Percentiles rank a stretch among this genome's conserved stretches.
phyloP scores from a whole-genome alignment of 2,329 filamentous ascomycete species.

The Talaromyces amestolkiae region DNA sequence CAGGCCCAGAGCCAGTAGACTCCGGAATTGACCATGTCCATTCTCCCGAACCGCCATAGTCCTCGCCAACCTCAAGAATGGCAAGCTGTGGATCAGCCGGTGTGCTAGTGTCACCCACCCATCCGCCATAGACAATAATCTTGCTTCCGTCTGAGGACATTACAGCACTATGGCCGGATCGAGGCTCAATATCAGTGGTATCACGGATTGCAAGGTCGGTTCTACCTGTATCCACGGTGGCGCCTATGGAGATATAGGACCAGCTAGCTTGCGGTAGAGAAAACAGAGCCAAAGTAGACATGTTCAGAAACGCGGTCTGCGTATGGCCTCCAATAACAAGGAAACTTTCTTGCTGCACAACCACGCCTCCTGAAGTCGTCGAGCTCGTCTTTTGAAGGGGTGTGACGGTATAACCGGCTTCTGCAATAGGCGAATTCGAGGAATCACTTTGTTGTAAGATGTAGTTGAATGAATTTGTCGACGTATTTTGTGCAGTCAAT shows the following conservation, averaged over 20 bases:
- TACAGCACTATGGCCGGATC: slow-evolving; percentile 85
- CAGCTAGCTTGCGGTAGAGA: slow-evolving; percentile 82
- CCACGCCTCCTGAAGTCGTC: slow-evolving; percentile 59
- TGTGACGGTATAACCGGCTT: slow-evolving; percentile 85
- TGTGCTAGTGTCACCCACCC: slow-evolving; percentile 77
- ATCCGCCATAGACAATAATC: slow-evolving; percentile 82
- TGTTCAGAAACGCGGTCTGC: slow-evolving; percentile 80
- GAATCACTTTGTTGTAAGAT: slow-evolving; percentile 47
- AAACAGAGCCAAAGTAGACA: slow-evolving; percentile 86
- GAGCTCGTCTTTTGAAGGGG: slow-evolving; percentile 67
- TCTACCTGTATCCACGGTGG: slow-evolving; percentile 40
- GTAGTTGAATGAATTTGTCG: slow-evolving; percentile 36
- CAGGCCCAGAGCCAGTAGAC: slow-evolving; percentile 35
- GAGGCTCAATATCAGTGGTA: slow-evolving; percentile 63
- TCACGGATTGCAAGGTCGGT: slow-evolving; percentile 58
- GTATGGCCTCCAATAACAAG: slow-evolving; percentile 86
- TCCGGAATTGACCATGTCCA: slow-evolving; percentile 47
- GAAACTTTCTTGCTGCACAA: slow-evolving; percentile 73
- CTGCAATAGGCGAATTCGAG: slow-evolving; percentile 67
- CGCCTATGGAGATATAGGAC: slow-evolving; percentile 71
- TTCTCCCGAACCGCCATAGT: slow-evolving; percentile 57
- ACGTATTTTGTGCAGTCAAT: slow-evolving; percentile 39
- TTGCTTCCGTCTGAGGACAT: slow-evolving; percentile 73
- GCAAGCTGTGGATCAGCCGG: slow-evolving; percentile 80
- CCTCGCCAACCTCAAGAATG: slow-evolving; percentile 70